phyloP scores from a whole-genome alignment of 2,329 filamentous ascomycete species.

The Fragosphaeria purpurea region DNA sequence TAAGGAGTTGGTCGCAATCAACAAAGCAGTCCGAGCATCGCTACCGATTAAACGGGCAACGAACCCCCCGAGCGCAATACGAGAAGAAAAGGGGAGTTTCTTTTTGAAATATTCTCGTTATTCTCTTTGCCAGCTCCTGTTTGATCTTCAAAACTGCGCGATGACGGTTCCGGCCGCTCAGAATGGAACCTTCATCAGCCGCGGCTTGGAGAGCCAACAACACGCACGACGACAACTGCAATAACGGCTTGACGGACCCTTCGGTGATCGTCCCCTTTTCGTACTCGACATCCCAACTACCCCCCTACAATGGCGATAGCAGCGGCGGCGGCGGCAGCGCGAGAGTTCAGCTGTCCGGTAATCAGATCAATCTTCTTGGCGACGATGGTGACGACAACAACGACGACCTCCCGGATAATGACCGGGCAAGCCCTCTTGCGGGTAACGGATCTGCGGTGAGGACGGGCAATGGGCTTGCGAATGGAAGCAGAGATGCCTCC shows the following conservation, averaged over 20 bases:
- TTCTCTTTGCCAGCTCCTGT: not conserved
- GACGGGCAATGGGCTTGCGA: no score
- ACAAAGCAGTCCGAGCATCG: no score
- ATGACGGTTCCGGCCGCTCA: conserved; percentile 6
- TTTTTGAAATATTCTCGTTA: not conserved
- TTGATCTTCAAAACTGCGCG: not conserved
- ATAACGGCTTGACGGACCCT: no score
- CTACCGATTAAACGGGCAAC: no score
- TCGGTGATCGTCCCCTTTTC: no score
- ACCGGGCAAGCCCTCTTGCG: not conserved
- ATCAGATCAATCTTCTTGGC: conserved; percentile 32
- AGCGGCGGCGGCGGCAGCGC: not conserved
- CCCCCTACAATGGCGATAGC: conserved; percentile 14
- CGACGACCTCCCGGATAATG: conserved; percentile 12
- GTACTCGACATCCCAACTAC: no score
- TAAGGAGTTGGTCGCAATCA: no score
- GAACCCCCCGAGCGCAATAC: no score
- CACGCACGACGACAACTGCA: conserved; percentile 12
- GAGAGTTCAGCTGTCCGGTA: no score
- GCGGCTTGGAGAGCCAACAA: conserved; percentile 7
- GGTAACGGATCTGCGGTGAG: not conserved
- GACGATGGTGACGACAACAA: conserved; percentile 28
- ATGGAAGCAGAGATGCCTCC: no score
- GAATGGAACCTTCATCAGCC: conserved; percentile 8
- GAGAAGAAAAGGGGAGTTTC: no score